Conservation (phyloP, 139 green algal genomes). For the Chlamydomonas schloesseri region DNA sequence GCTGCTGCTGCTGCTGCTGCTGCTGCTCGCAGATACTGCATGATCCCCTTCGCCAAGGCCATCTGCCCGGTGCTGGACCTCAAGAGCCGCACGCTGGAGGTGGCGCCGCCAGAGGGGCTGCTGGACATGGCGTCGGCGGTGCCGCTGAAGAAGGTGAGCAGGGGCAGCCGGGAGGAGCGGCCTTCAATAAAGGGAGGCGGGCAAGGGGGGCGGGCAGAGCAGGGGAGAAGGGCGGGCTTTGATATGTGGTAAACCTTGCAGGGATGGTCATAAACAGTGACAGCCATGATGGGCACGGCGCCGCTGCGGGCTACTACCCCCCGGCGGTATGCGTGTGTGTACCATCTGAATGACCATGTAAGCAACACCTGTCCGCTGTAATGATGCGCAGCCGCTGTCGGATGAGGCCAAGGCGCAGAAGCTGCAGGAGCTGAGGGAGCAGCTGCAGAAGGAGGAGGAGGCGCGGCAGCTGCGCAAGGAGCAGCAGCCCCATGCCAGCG, state of each 20-base stretch:
- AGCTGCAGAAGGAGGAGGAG: not conserved
- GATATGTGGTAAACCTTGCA: not conserved
- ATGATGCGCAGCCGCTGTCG: constrained; percentile 39
- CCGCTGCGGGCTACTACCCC: no score
- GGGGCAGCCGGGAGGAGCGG: no score
- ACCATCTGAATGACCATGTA: no score
- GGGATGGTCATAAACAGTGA: no score
- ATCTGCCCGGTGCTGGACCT: constrained; percentile 58
- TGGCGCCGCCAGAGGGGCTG: constrained; percentile 57
- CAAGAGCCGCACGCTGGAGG: constrained; percentile 11
- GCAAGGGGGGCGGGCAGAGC: not conserved
- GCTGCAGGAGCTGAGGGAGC: constrained; percentile 18
- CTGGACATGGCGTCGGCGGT: constrained; percentile 44
- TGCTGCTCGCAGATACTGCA: constrained; percentile 53
- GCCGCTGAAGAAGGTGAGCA: constrained; percentile 43
- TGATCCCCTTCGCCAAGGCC: constrained; percentile 59
- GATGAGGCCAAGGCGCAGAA: constrained; percentile 17
- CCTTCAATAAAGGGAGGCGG: not conserved
- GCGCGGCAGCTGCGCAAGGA: not conserved
- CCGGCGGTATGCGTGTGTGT: no score
- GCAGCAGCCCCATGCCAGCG: not conserved
- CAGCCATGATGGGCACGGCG: no score
- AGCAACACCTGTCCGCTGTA: no score
- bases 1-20: no score
- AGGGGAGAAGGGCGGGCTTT: not conserved